phyloP scores from a whole-genome alignment of 2,329 filamentous ascomycete genomes.

The Hypoxylon sp. region DNA sequence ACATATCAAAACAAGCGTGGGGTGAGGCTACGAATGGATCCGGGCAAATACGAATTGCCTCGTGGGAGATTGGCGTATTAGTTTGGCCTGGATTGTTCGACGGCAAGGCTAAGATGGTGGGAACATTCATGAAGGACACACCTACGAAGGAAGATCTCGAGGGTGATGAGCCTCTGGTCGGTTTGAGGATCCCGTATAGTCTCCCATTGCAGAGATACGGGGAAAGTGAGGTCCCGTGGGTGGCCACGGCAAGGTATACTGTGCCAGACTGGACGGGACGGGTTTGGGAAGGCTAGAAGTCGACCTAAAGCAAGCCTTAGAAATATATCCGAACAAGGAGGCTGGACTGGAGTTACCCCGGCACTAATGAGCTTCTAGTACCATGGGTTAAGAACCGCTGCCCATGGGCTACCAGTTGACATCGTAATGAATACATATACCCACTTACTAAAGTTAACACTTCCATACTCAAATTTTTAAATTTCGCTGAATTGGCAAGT shows the following conservation, averaged over 20 bases:
- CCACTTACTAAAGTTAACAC: background rate
- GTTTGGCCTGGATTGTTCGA: constrained; percentile 79
- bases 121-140: constrained; percentile 74
- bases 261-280: constrained; percentile 74
- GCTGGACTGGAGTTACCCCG: background rate
- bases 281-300: constrained; percentile 55
- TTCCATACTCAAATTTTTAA: background rate
- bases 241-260: constrained; percentile 71
- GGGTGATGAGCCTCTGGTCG: constrained; percentile 64
- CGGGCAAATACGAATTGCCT: constrained; percentile 78
- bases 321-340: background rate
- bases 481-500: background rate
- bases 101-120: constrained; percentile 72
- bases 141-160: constrained; percentile 56
- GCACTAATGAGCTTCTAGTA: background rate
- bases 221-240: constrained; percentile 80
- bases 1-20: constrained; percentile 91
- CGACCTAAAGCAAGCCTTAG: background rate
- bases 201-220: constrained; percentile 79
- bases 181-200: constrained; percentile 86
- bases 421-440: background rate
- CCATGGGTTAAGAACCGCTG: background rate
- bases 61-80: constrained; percentile 87
- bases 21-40: constrained; percentile 72
- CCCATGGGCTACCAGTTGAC: background rate